phyloP scores from a whole-genome alignment of 192 early-diverging fungal genomes.

The Linderina pennispora region DNA sequence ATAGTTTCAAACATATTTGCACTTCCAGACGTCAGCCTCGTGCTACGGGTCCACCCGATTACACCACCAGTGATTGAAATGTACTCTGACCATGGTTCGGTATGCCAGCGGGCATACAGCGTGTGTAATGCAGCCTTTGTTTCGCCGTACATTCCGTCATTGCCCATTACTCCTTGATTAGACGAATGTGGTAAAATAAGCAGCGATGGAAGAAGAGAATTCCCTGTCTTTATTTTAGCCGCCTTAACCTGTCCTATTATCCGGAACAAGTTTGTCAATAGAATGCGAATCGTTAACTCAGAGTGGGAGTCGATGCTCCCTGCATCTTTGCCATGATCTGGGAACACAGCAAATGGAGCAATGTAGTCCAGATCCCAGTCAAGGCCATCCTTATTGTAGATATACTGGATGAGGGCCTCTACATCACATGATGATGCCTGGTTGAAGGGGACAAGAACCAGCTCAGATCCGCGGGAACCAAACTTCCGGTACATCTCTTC shows the following conservation, averaged over 20 bases:
- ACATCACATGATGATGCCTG: slow-evolving; percentile 84
- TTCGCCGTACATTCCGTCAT: slow-evolving; percentile 82
- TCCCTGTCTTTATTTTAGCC: slow-evolving; percentile 66
- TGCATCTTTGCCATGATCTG: slow-evolving; percentile 81
- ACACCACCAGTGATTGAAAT: slow-evolving; percentile 79
- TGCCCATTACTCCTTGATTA: slow-evolving; percentile 87
- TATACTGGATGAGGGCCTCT: slow-evolving; percentile 74
- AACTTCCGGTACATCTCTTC: slow-evolving; percentile 79
- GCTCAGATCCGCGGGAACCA: slow-evolving; percentile 79
- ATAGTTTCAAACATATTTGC: slow-evolving; percentile 74
- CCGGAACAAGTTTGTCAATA: slow-evolving; percentile 90
- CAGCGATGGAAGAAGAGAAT: slow-evolving; percentile 75
- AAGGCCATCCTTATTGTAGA: slow-evolving; percentile 65
- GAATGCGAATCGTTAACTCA: slow-evolving; percentile 88
- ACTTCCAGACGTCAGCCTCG: slow-evolving; percentile 86
- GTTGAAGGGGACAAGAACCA: slow-evolving; percentile 94
- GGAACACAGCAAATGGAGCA: slow-evolving; percentile 93
- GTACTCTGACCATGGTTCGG: slow-evolving; percentile 79
- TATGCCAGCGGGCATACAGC: slow-evolving; percentile 77
- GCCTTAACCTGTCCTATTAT: slow-evolving; percentile 80
- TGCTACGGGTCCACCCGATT: slow-evolving; percentile 91
- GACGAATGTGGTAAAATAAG: slow-evolving; percentile 81
- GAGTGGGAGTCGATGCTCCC: slow-evolving; percentile 79
- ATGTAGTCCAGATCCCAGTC: slow-evolving; percentile 93
- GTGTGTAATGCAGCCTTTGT: slow-evolving; percentile 85